Conservation (phyloP, 306 rosid species). For the Medicago arabica region DNA sequence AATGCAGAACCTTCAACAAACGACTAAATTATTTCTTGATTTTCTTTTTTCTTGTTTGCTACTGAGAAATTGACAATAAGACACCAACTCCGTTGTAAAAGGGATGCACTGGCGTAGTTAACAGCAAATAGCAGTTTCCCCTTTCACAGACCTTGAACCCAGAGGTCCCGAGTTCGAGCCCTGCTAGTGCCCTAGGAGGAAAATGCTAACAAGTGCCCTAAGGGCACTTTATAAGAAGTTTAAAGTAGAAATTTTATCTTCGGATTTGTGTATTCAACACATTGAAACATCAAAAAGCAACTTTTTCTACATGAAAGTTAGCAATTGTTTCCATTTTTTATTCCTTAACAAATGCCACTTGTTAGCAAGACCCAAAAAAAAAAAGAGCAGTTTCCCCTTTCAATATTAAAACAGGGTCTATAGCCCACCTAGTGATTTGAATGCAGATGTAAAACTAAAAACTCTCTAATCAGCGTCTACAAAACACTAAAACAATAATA, state of each 20-base stretch:
- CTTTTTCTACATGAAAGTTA: no score
- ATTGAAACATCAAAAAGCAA: no score
- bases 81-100: conserved; percentile 15
- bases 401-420: conserved; percentile 14
- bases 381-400: neutral
- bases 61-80: conserved; percentile 24
- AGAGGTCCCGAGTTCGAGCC: no score
- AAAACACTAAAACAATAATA: conserved; percentile 24
- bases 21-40: neutral
- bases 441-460: conserved; percentile 31
- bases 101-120: conserved; percentile 5
- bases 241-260: no score
- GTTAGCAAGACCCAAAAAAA: no score
- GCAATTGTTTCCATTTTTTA: no score
- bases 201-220: no score
- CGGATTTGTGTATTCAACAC: no score
- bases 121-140: conserved; percentile 1
- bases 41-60: neutral
- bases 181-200: no score
- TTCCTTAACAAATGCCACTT: no score
- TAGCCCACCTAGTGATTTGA: conserved; percentile 11
- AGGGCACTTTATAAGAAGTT: no score
- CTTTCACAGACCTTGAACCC: neutral
- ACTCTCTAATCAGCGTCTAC: neutral
- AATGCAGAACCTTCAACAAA: conserved; percentile 21